Conservation (phyloP, 441 rosid genomes). For the Populus tomentosa region DNA sequence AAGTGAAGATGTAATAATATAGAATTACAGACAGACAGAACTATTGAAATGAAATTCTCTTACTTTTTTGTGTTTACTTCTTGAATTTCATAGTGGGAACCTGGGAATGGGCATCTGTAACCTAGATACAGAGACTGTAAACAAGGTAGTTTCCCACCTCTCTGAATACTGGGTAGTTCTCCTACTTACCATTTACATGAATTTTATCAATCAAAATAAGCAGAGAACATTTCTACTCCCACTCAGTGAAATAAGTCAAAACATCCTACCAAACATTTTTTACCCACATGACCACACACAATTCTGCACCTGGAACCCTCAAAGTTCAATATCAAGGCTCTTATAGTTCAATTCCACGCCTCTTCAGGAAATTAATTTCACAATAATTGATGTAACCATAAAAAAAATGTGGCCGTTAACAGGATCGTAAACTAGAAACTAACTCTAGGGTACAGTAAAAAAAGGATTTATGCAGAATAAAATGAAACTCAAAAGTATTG, state of each 20-base stretch:
- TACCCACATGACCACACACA: not conserved
- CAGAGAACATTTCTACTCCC: not conserved
- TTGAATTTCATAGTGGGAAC: too few relatives aligned
- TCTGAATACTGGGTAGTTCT: not conserved
- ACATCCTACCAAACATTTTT: not conserved
- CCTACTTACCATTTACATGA: not conserved
- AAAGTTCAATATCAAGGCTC: not conserved
- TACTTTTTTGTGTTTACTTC: not conserved
- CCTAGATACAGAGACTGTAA: too few relatives aligned
- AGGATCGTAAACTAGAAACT: not conserved
- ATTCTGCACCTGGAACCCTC: not conserved
- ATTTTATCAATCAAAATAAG: not conserved
- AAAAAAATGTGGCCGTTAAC: not conserved
- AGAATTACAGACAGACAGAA: not conserved
- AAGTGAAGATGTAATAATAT: not conserved
- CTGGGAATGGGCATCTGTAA: too few relatives aligned
- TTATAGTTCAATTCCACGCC: not conserved
- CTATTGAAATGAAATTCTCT: not conserved
- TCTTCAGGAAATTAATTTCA: not conserved
- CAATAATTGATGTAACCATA: not conserved
- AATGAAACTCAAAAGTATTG: not conserved
- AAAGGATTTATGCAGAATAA: not conserved
- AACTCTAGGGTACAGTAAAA: not conserved
- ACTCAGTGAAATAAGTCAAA: not conserved
- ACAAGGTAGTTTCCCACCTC: not conserved